Conservation (phyloP, 2,329 filamentous ascomycete genomes). For the Cercospora zeae-maydis region DNA sequence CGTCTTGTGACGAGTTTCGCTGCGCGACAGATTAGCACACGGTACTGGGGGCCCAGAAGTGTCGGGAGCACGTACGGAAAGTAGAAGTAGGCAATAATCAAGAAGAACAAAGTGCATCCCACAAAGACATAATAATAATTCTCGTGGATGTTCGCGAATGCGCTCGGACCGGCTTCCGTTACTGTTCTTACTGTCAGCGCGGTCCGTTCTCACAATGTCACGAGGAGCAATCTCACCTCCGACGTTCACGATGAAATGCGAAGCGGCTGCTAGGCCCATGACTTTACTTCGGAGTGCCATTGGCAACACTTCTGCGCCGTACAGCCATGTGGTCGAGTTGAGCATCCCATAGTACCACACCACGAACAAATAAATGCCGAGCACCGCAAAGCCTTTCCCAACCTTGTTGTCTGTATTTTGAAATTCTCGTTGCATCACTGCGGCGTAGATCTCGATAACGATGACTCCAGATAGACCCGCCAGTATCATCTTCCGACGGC, state of each 20-base stretch:
- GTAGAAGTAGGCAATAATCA: conserved; percentile 52
- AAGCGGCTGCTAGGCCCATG: conserved; percentile 54
- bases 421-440: conserved; percentile 57
- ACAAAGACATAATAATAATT: conserved; percentile 62
- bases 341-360: conserved; percentile 44
- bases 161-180: conserved; percentile 47
- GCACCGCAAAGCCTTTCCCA: conserved; percentile 58
- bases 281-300: conserved; percentile 53
- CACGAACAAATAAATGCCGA: conserved; percentile 59
- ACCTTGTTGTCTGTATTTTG: conserved; percentile 53
- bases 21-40: conserved; percentile 15
- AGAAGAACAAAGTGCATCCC: conserved; percentile 51
- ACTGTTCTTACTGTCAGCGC: conserved; percentile 13
- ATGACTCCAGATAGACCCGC: conserved; percentile 52
- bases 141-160: conserved; percentile 56
- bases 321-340: conserved; percentile 35
- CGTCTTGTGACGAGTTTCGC: conserved; percentile 33
- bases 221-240: conserved; percentile 10
- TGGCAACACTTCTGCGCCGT: conserved; percentile 55
- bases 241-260: conserved; percentile 45
- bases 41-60: no score
- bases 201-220: no score
- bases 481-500: conserved; percentile 58
- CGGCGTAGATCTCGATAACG: conserved; percentile 57
- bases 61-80: conserved; percentile 41